Conservation (phyloP, 73 alveolate species). For the Symbiodinium natans region DNA sequence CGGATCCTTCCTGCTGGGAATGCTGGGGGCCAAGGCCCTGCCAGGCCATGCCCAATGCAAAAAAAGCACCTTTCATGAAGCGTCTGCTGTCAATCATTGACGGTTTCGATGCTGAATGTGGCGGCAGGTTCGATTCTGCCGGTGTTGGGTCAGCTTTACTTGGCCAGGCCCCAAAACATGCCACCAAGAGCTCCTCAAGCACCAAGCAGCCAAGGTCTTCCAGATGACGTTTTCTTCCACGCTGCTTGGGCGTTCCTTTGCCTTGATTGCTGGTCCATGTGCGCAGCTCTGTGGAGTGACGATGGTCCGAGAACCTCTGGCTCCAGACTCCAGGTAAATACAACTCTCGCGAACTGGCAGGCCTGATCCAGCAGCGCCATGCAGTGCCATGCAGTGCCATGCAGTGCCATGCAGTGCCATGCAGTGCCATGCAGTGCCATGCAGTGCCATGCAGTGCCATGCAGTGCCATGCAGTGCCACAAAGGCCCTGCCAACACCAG, state of each 20-base stretch:
- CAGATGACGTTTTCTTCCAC: slow-evolving; percentile 36
- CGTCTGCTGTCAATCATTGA: too few species aligned
- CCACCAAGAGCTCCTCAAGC: too few species aligned
- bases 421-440: too few species aligned
- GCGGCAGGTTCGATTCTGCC: slow-evolving; percentile 68
- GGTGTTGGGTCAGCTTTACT: slow-evolving; percentile 41
- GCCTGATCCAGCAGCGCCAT: background rate
- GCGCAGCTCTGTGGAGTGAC: too few species aligned
- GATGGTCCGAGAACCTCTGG: too few species aligned
- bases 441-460: too few species aligned
- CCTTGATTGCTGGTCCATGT: background rate
- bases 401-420: too few species aligned
- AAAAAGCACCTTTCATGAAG: too few species aligned
- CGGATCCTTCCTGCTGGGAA: slow-evolving; percentile 87
- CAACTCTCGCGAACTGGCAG: slow-evolving; percentile 20
- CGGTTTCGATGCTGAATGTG: too few species aligned
- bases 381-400: too few species aligned
- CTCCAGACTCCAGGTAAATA: background rate
- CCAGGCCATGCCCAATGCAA: slow-evolving; percentile 14
- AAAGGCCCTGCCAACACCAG: too few species aligned
- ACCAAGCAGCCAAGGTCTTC: slow-evolving; percentile 44
- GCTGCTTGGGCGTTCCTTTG: slow-evolving; percentile 25
- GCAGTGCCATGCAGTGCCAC: too few species aligned
- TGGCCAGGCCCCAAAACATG: background rate
- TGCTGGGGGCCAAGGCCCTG: slow-evolving; percentile 68